Evolutionary conservation across 208 protist species (phyloP), one percentile per base, ranked within the genome.

Genomic region (Crithidia brevicula): DNA sequence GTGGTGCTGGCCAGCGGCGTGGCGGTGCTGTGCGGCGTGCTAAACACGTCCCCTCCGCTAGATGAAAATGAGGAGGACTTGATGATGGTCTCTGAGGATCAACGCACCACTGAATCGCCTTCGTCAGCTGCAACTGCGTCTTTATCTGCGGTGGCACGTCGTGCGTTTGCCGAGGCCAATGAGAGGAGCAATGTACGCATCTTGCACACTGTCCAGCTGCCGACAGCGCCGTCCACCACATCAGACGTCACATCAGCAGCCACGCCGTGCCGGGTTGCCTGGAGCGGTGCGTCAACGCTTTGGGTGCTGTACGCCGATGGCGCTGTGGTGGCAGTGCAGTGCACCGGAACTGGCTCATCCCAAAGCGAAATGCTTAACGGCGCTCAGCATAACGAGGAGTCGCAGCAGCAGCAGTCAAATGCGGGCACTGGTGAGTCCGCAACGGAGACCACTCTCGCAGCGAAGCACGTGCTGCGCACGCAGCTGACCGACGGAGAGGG

Each of bases 271-370:
- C 74, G 68, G n/a, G 63, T 81, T 33, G 52, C 62, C 42, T 85
- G 79, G 79, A 62, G 50, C 9, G 79, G 74, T 4, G 62, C 43
- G 33, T 51, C 59, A 22, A 70, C 67, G 50, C 64, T 92, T 42
- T 92, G 86, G 86, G 67, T 84, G 5, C 50, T 88, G 16, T 92
- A 85, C 70, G 71, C 70, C 20, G 83, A 92, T 38, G 68, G 79
- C 49, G 47, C 64, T 4, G 64, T 89, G 22, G 58, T 72, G 28
- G 78, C 57, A 15, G 52, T 77, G 45, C 62, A 45, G 31, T 79
- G 74, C 56, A 13, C 27, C 25, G 56, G 59, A 31, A 28, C 22
- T 3, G 43, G 2, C 15, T 27, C 27, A 3, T 28, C 40, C 23
- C 23, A n/a, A 1, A 50, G 20, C 46, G 20, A 1, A 16, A 13